Conservation (phyloP, 805 yeast genomes). For the Starmera pachycereana region DNA sequence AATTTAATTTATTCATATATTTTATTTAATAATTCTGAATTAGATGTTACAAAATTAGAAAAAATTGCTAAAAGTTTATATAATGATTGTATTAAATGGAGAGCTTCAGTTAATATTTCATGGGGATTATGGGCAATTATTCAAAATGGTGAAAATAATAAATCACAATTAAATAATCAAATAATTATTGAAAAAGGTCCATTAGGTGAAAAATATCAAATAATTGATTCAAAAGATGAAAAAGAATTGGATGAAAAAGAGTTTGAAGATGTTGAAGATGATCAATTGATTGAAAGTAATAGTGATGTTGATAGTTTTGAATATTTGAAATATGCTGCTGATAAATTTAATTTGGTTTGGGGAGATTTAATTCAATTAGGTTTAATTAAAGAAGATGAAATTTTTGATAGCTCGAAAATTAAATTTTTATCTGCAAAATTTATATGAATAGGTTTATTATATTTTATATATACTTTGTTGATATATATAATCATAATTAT, state of each 20-base stretch:
- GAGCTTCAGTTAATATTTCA: conserved; percentile 64
- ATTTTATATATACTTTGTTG: not conserved
- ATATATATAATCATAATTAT: not conserved
- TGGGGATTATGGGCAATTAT: conserved; percentile 94
- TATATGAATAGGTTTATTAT: conserved; percentile 1
- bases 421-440: conserved; percentile 22
- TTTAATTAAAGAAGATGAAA: conserved; percentile 26
- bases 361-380: conserved; percentile 65
- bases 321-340: conserved; percentile 62
- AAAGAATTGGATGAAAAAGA: conserved; percentile 21
- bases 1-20: conserved; percentile 73
- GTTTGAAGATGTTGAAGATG: conserved; percentile 1
- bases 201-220: conserved; percentile 39
- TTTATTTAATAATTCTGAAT: conserved; percentile 34
- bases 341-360: conserved; percentile 64
- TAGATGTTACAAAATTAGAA: conserved; percentile 26
- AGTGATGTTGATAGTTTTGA: conserved; percentile 60
- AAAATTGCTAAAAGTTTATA: conserved; percentile 39
- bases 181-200: conserved; percentile 37
- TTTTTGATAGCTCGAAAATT: conserved; percentile 23
- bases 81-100: conserved; percentile 66
- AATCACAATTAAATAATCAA: conserved; percentile 10
- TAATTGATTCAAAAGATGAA: conserved; percentile 15
- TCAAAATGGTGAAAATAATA: conserved; percentile 43
- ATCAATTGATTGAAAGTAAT: conserved; percentile 18